Conservation (phyloP, 2,329 filamentous ascomycete species). For the Erysiphe pisi region DNA sequence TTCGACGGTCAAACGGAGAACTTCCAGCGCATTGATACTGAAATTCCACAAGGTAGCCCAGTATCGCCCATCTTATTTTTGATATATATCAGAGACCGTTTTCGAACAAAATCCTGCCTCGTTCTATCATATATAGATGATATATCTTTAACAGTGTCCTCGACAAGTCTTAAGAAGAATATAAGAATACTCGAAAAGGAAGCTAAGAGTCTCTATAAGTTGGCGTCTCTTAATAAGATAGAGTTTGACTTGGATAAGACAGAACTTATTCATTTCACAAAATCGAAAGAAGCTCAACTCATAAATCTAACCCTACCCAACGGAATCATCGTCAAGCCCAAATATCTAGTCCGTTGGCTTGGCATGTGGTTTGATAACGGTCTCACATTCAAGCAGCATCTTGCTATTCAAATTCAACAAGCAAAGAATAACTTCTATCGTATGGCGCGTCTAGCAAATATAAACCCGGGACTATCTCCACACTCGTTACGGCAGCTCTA, state of each 20-base stretch:
- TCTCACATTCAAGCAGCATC: background rate
- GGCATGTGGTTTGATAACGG: background rate
- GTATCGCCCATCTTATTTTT: background rate
- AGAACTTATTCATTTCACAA: background rate
- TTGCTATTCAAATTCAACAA: background rate
- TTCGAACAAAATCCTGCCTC: background rate
- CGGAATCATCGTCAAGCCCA: no score
- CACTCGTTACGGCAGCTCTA: slow-evolving; percentile 1
- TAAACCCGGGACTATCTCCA: background rate
- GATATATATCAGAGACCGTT: slow-evolving; percentile 5
- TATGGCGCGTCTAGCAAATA: background rate
- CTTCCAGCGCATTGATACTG: background rate
- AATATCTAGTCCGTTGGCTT: background rate
- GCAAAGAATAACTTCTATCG: background rate
- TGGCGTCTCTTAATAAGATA: background rate
- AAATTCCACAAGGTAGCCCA: background rate
- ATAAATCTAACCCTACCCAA: background rate
- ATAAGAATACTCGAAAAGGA: background rate
- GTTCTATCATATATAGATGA: background rate
- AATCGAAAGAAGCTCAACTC: background rate
- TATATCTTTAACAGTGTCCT: background rate
- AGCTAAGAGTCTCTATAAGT: background rate
- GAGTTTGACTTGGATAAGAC: background rate
- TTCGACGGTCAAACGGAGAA: background rate
- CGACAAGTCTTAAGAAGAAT: background rate